A percentile compares a stretch with the other conserved stretches of the same genome.
Evolutionary conservation across 2,329 filamentous ascomycete genomes (phyloP).

Genomic region (Alternaria arbusti): DNA sequence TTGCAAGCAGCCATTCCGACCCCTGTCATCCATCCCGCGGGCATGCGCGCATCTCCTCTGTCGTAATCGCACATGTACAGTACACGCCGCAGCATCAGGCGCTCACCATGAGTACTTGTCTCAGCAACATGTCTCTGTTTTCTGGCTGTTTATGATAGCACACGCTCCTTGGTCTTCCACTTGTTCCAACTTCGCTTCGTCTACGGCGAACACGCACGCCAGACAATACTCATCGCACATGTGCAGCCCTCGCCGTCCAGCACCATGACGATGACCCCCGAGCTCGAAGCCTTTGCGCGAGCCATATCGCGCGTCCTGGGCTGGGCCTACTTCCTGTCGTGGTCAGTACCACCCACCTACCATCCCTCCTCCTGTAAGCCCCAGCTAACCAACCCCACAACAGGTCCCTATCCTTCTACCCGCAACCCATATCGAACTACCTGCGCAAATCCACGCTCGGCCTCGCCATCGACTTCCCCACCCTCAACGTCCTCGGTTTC

Average conservation of each 20-base stretch:
- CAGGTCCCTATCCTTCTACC: constrained; percentile 90
- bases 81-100: constrained; percentile 26
- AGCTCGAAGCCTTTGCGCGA: constrained; percentile 37
- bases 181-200: background rate
- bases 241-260: background rate
- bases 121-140: constrained; percentile 1
- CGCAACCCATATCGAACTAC: constrained; percentile 83
- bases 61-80: constrained; percentile 16
- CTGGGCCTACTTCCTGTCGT: constrained; percentile 47
- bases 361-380: background rate
- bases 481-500: constrained; percentile 76
- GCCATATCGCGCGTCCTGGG: constrained; percentile 45
- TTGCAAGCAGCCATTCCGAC: background rate
- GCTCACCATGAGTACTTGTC: constrained; percentile 15
- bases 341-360: constrained; percentile 23
- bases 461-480: constrained; percentile 85
- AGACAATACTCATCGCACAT: constrained; percentile 6
- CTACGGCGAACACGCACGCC: background rate
- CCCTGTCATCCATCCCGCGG: constrained; percentile 6
- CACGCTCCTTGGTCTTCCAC: background rate
- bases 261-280: constrained; percentile 11
- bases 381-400: background rate
- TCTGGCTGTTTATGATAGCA: constrained; percentile 2
- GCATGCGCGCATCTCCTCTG: constrained; percentile 6
- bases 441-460: constrained; percentile 78